Percentiles rank a stretch among this genome's conserved stretches.
These are phyloP conservation scores for Vanderwaltozyma tropicalis DNA, from an alignment of 805 yeast species.

Conservation along the genomic window DNA sequence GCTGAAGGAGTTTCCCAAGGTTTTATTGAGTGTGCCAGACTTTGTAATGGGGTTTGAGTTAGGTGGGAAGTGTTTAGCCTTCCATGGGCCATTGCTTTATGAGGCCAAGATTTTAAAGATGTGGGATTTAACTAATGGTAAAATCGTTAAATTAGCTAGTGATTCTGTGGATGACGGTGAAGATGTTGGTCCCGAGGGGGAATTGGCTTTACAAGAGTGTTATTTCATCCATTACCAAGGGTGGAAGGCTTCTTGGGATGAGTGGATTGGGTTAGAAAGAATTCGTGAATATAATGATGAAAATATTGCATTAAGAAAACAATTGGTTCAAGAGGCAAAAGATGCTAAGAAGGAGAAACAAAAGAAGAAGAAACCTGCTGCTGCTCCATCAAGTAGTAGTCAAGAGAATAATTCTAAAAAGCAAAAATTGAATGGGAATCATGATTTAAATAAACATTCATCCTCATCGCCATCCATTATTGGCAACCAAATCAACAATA, in stretches of 20 bases:
- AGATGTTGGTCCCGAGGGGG: slow-evolving; percentile 18
- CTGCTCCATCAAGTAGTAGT: slow-evolving; percentile 1
- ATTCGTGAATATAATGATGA: slow-evolving; percentile 61
- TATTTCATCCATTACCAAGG: slow-evolving; percentile 85
- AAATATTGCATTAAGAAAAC: slow-evolving; percentile 52
- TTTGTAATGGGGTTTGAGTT: slow-evolving; percentile 14
- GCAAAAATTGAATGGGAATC: too few species aligned
- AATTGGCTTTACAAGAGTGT: slow-evolving; percentile 29
- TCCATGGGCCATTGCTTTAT: slow-evolving; percentile 82
- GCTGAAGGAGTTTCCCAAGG: too few species aligned
- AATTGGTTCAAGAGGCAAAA: slow-evolving; percentile 40
- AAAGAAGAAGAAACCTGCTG: slow-evolving; percentile 15
- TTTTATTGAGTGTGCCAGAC: background rate
- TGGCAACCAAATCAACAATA: background rate
- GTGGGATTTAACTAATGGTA: slow-evolving; percentile 36
- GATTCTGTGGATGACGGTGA: slow-evolving; percentile 12
- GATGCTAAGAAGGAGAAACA: slow-evolving; percentile 26
- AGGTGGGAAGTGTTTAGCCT: slow-evolving; percentile 53
- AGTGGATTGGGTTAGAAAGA: slow-evolving; percentile 74
- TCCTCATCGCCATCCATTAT: background rate
- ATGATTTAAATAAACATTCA: too few species aligned
- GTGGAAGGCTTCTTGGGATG: slow-evolving; percentile 95
- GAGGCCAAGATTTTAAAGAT: slow-evolving; percentile 71
- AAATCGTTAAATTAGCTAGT: slow-evolving; percentile 7
- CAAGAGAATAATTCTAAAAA: too few species aligned